phyloP scores from a whole-genome alignment of 2,329 filamentous ascomycete species.

The Cryphonectria parasitica region DNA sequence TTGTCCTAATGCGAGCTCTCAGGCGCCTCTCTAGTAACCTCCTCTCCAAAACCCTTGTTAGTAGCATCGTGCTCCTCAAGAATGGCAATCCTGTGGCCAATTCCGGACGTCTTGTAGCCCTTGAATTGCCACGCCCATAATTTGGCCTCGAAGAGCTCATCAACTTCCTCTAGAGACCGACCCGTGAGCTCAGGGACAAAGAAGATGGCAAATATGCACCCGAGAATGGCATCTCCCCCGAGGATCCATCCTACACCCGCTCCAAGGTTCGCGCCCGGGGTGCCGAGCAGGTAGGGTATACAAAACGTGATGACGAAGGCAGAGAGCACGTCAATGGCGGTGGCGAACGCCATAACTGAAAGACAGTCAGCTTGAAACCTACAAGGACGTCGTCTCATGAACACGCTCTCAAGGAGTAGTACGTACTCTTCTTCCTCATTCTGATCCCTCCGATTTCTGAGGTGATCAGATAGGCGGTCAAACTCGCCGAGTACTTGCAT shows the following conservation, averaged over 20 bases:
- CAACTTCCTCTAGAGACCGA: conserved; percentile 24
- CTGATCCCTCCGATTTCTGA: conserved; percentile 22
- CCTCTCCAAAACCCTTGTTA: neutral
- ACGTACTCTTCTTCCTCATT: conserved; percentile 27
- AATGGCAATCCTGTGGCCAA: conserved; percentile 10
- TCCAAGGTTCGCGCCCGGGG: conserved; percentile 8
- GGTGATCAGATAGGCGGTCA: conserved; percentile 17
- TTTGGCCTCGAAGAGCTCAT: conserved; percentile 24
- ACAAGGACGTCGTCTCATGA: neutral
- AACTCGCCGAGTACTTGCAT: conserved; percentile 16
- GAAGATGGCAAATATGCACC: conserved; percentile 21
- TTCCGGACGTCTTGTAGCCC: conserved; percentile 20
- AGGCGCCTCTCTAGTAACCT: neutral
- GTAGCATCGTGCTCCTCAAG: conserved; percentile 16
- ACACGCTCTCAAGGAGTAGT: neutral
- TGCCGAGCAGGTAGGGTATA: conserved; percentile 23
- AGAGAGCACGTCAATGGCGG: conserved; percentile 21
- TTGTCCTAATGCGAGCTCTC: neutral
- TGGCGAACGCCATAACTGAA: conserved; percentile 17
- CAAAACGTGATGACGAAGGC: conserved; percentile 27
- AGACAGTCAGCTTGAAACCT: neutral
- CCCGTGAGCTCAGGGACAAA: conserved; percentile 28
- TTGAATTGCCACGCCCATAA: conserved; percentile 24
- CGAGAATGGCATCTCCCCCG: conserved; percentile 10
- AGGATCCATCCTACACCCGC: conserved; percentile 22